A percentile compares a stretch with the other conserved stretches of the same genome.
Evolutionary conservation across 306 rosid species (phyloP).

Genomic region (Luffa acutangula): DNA sequence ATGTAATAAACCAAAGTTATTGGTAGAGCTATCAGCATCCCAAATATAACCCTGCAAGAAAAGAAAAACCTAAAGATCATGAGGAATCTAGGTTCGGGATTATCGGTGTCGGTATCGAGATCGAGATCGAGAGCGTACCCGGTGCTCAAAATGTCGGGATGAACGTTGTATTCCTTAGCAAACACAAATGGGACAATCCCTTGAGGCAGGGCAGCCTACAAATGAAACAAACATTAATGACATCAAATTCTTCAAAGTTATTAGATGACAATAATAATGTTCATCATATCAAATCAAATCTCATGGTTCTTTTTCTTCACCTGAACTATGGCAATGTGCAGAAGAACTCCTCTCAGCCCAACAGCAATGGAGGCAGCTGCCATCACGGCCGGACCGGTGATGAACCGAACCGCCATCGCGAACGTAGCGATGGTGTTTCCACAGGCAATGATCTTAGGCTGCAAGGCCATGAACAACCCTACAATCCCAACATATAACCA

Average conservation of each 20-base stretch:
- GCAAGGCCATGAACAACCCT: constrained; percentile 91
- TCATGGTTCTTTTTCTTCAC: constrained; percentile 10
- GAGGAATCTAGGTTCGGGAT: neutral
- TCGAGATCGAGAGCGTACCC: constrained; percentile 26
- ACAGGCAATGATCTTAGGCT: constrained; percentile 69
- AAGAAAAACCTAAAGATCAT: neutral
- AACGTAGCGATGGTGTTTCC: constrained; percentile 66
- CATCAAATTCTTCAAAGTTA: neutral
- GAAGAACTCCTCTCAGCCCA: constrained; percentile 57
- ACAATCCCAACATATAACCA: neutral
- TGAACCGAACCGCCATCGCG: constrained; percentile 73
- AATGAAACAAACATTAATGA: neutral
- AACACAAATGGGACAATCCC: constrained; percentile 89
- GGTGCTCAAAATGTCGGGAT: constrained; percentile 81
- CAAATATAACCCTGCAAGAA: constrained; percentile 9
- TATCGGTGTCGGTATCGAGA: neutral
- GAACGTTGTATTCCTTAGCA: constrained; percentile 86
- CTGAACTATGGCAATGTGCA: constrained; percentile 86
- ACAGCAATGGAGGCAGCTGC: constrained; percentile 59
- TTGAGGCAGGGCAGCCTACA: constrained; percentile 83
- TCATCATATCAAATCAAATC: too few relatives aligned
- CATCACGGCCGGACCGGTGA: constrained; percentile 72
- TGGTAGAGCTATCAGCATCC: constrained; percentile 16
- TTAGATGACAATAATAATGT: too few relatives aligned
- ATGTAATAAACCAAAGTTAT: constrained; percentile 14